Conservation (phyloP, 805 yeast genomes). For the Kluyveromyces lactis region DNA sequence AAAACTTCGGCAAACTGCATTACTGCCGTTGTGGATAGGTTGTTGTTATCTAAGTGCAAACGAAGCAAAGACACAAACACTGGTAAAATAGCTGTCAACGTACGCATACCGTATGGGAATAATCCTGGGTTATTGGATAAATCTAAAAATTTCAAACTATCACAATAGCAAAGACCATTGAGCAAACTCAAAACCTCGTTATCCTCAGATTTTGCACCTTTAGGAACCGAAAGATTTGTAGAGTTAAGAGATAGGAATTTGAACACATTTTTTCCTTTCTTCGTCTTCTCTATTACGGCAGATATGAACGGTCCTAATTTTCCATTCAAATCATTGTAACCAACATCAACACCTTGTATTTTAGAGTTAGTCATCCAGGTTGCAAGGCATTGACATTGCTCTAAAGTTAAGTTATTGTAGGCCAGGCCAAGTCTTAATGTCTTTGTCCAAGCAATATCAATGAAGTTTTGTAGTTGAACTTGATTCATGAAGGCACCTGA, state of each 20-base stretch:
- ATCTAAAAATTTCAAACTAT: slow-evolving; percentile 63
- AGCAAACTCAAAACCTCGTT: slow-evolving; percentile 34
- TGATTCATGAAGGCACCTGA: slow-evolving; percentile 68
- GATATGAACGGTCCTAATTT: slow-evolving; percentile 24
- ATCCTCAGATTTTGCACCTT: slow-evolving; percentile 32
- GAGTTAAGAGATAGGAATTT: slow-evolving; percentile 54
- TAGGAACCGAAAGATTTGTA: slow-evolving; percentile 47
- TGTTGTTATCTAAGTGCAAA: slow-evolving; percentile 64
- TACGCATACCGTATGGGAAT: slow-evolving; percentile 49
- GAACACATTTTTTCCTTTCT: slow-evolving; percentile 25
- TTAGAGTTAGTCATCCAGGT: slow-evolving; percentile 43
- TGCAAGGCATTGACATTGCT: slow-evolving; percentile 52
- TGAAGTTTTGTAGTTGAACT: slow-evolving; percentile 49
- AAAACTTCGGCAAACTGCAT: slow-evolving; percentile 61
- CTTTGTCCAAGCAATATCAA: slow-evolving; percentile 48
- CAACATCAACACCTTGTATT: slow-evolving; percentile 70
- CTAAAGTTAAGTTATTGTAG: slow-evolving; percentile 53
- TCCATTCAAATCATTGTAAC: slow-evolving; percentile 60
- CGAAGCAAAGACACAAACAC: slow-evolving; percentile 55
- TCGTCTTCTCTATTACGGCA: slow-evolving; percentile 19
- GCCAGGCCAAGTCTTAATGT: slow-evolving; percentile 73
- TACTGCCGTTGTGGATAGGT: slow-evolving; percentile 45
- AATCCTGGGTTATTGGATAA: slow-evolving; percentile 65
- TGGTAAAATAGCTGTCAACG: slow-evolving; percentile 58
- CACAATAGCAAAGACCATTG: slow-evolving; percentile 42